phyloP scores from a whole-genome alignment of 2,329 filamentous ascomycete species.

The Sporothrix dimorphospora region DNA sequence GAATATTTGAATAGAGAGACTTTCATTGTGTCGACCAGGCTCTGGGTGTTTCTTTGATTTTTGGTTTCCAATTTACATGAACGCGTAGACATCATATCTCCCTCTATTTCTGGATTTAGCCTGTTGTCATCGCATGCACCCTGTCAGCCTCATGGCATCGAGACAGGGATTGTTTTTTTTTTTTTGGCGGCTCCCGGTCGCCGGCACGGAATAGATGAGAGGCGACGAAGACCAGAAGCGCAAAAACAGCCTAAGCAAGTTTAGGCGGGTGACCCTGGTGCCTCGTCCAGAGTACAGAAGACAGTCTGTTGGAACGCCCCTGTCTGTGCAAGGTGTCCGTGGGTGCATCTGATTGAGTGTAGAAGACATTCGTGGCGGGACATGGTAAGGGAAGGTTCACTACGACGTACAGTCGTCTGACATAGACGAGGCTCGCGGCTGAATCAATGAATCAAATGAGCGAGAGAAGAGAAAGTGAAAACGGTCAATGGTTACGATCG shows the following conservation, averaged over 20 bases:
- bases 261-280: background rate
- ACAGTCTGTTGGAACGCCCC: constrained; percentile 8
- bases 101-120: background rate
- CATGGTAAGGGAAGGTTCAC: too few relatives aligned
- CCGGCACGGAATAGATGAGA: background rate
- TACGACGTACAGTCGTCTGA: background rate
- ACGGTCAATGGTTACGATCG: background rate
- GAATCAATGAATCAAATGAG: too few relatives aligned
- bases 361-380: background rate
- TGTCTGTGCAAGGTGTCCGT: background rate
- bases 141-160: background rate
- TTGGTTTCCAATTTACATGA: too few relatives aligned
- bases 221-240: background rate
- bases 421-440: background rate
- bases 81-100: too few relatives aligned
- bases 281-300: background rate
- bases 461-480: background rate
- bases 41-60: too few relatives aligned
- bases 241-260: background rate
- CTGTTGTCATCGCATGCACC: background rate
- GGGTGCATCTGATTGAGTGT: background rate
- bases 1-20: background rate
- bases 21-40: too few relatives aligned
- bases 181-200: background rate
- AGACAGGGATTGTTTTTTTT: too few relatives aligned